phyloP scores from a whole-genome alignment of 495 filamentous ascomycete genomes.

The Neurospora discreta region DNA sequence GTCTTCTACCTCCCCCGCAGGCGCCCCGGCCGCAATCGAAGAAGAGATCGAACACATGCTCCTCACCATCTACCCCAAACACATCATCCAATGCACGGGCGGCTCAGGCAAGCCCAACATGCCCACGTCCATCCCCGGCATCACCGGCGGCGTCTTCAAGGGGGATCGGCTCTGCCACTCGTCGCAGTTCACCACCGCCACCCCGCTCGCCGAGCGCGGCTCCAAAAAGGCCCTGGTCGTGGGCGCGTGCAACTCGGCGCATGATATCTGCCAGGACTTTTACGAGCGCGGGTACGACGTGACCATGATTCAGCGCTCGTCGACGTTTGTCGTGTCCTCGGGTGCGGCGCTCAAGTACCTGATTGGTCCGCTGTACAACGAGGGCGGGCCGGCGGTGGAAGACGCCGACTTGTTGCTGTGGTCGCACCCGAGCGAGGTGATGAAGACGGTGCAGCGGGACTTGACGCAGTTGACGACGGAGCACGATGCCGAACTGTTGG shows the following conservation, averaged over 20 bases:
- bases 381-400: conserved; percentile 47
- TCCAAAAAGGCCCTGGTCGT: conserved; percentile 63
- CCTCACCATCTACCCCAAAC: conserved; percentile 21
- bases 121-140: conserved; percentile 48
- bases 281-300: conserved; percentile 73
- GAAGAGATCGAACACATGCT: background rate
- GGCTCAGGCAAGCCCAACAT: conserved; percentile 59
- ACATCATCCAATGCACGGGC: conserved; percentile 63
- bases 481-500: conserved; percentile 43
- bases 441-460: conserved; percentile 44
- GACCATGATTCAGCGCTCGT: conserved; percentile 72
- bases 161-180: conserved; percentile 57
- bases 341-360: conserved; percentile 35
- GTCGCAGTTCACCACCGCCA: conserved; percentile 53
- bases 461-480: conserved; percentile 35
- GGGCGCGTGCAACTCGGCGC: conserved; percentile 69
- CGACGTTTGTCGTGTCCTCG: conserved; percentile 57
- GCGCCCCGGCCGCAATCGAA: too few species aligned
- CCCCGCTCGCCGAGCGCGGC: background rate
- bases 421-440: conserved; percentile 45
- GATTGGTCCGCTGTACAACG: conserved; percentile 51
- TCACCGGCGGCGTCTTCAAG: conserved; percentile 40
- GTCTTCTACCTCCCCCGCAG: too few species aligned
- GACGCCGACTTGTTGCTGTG: conserved; percentile 51
- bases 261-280: conserved; percentile 78